phyloP scores from a whole-genome alignment of 2,329 filamentous ascomycete genomes.

The Xylaria hypoxylon region DNA sequence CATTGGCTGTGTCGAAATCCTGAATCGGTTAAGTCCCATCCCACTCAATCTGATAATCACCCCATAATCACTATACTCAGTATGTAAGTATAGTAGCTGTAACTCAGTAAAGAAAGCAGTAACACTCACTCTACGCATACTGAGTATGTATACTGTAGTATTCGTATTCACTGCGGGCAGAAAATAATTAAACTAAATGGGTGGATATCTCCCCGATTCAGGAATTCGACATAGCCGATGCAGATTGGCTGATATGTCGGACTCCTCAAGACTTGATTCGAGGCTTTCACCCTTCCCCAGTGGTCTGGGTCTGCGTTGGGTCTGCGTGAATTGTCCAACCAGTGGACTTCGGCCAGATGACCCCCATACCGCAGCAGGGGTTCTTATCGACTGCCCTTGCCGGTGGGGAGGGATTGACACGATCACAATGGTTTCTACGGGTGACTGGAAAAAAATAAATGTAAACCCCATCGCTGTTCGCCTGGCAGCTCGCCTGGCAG shows the following conservation, averaged over 20 bases:
- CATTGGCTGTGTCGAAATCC: neutral
- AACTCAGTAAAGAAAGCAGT: neutral
- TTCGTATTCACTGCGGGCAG: no score
- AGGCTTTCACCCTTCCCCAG: no score
- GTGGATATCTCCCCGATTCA: neutral
- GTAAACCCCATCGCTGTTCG: neutral
- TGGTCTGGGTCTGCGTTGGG: neutral
- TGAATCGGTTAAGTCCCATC: neutral
- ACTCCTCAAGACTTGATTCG: neutral
- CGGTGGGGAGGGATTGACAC: constrained; percentile 25
- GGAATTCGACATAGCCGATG: constrained; percentile 1
- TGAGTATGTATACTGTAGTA: no score
- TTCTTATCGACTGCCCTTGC: constrained; percentile 31
- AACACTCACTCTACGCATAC: no score
- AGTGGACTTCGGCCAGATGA: constrained; percentile 19
- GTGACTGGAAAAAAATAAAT: neutral
- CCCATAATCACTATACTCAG: neutral
- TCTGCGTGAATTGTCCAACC: constrained; percentile 11
- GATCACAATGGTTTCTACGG: constrained; percentile 1
- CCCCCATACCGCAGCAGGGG: constrained; percentile 35
- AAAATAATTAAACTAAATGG: neutral
- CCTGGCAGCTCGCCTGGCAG: neutral
- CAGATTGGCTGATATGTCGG: neutral
- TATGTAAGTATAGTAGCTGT: no score
- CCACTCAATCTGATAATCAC: neutral